Conservation (phyloP, 495 filamentous ascomycete species). For the Daldinia grandis region DNA sequence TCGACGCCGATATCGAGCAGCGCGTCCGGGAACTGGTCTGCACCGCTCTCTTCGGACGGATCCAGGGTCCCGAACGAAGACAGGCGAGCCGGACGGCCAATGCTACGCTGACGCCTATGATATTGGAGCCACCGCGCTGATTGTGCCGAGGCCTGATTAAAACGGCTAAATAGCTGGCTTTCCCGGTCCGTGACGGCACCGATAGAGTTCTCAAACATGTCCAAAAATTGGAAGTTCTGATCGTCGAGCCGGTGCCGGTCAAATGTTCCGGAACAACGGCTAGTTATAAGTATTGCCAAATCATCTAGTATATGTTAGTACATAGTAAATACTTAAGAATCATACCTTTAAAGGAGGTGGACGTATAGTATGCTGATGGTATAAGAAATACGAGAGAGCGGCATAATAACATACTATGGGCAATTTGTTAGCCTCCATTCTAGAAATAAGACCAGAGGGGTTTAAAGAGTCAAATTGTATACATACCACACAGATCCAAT, state of each 20-base stretch:
- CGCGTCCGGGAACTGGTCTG: conserved; percentile 66
- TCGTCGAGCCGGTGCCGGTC: conserved; percentile 69
- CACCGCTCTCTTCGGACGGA: conserved; percentile 37
- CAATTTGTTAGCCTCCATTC: conserved; percentile 9
- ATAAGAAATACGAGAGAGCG: not conserved
- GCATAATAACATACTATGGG: conserved; percentile 22
- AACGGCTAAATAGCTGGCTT: conserved; percentile 69
- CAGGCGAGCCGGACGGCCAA: conserved; percentile 22
- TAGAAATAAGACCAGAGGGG: not conserved
- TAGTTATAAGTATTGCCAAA: conserved; percentile 70
- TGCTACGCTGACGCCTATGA: conserved; percentile 59
- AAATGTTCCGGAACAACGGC: conserved; percentile 70
- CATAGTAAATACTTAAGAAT: not conserved
- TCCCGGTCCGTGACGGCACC: conserved; percentile 70
- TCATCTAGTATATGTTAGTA: conserved; percentile 53
- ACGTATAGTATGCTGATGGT: not conserved
- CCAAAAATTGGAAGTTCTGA: conserved; percentile 72
- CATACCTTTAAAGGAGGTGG: not conserved
- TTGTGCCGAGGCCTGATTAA: conserved; percentile 68
- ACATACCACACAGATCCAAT: conserved; percentile 62
- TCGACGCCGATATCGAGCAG: conserved; percentile 74
- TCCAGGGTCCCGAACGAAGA: conserved; percentile 29
- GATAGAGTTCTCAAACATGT: conserved; percentile 76
- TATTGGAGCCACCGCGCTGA: conserved; percentile 69
- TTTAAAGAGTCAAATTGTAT: not conserved